These are phyloP conservation scores for Trichoderma arundinaceum DNA, from an alignment of 2,329 filamentous ascomycete species.

Conservation along the genomic window DNA sequence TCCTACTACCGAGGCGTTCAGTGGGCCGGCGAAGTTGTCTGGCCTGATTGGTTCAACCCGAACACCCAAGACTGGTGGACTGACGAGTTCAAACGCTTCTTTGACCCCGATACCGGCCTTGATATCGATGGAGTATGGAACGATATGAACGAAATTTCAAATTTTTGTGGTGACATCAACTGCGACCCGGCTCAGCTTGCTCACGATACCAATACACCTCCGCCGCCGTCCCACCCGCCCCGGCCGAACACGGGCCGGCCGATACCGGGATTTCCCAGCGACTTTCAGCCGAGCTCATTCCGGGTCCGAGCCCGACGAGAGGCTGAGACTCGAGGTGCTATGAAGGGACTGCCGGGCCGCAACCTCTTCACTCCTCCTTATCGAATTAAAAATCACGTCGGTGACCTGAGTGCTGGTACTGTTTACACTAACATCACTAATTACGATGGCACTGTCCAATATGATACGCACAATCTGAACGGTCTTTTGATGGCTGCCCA, in stretches of 20 bases:
- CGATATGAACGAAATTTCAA: conserved; percentile 63
- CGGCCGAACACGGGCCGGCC: conserved; percentile 66
- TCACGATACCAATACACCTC: conserved; percentile 52
- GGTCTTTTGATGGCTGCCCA: conserved; percentile 77
- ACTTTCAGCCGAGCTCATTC: conserved; percentile 39
- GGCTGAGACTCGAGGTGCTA: conserved; percentile 45
- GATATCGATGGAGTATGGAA: conserved; percentile 81
- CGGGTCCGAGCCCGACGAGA: conserved; percentile 8
- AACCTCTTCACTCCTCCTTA: conserved; percentile 78
- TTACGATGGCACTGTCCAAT: conserved; percentile 76
- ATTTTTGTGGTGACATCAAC: conserved; percentile 41
- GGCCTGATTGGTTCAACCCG: conserved; percentile 77
- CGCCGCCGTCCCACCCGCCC: conserved; percentile 60
- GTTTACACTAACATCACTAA: conserved; percentile 65
- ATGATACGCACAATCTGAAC: conserved; percentile 82
- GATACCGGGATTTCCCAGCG: conserved; percentile 69
- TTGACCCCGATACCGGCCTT: conserved; percentile 66
- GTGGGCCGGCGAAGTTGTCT: conserved; percentile 76
- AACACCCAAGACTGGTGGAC: conserved; percentile 72
- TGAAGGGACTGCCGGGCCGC: conserved; percentile 55
- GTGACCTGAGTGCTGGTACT: conserved; percentile 60
- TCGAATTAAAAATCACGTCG: conserved; percentile 73
- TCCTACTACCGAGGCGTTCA: conserved; percentile 69
- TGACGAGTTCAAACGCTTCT: conserved; percentile 68
- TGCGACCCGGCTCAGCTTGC: conserved; percentile 39